Conservation (phyloP, 768 basidiomycete species). For the Hygrocybe punicea region DNA sequence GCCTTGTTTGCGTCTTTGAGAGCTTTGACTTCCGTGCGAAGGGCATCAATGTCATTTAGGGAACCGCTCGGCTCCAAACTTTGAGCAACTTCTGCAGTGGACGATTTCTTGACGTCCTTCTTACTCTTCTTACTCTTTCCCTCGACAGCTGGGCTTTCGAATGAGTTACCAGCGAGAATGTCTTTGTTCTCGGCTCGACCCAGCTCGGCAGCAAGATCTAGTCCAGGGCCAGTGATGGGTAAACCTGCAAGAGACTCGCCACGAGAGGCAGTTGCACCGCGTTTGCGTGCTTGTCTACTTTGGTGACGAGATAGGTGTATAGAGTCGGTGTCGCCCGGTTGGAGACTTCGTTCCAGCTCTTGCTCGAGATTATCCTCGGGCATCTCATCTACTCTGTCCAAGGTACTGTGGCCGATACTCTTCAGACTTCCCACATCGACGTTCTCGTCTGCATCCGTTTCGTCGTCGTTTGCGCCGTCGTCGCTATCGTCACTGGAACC, state of each 20-base stretch:
- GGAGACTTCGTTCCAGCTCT: constrained; percentile 38
- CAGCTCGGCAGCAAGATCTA: constrained; percentile 88
- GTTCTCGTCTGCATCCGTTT: constrained; percentile 40
- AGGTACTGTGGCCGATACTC: constrained; percentile 53
- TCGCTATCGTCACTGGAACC: constrained; percentile 34
- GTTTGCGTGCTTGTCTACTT: constrained; percentile 48
- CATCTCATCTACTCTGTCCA: constrained; percentile 65
- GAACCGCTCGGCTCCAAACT: constrained; percentile 45
- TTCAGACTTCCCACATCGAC: constrained; percentile 53
- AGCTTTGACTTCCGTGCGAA: constrained; percentile 84
- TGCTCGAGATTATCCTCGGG: constrained; percentile 41
- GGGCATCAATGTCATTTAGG: constrained; percentile 62
- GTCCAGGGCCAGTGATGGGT: constrained; percentile 83
- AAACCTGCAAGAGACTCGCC: constrained; percentile 85
- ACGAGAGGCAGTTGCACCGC: constrained; percentile 48
- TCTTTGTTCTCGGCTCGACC: constrained; percentile 90
- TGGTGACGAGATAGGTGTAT: constrained; percentile 36
- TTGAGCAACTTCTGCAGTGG: constrained; percentile 28
- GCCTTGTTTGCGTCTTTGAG: constrained; percentile 96
- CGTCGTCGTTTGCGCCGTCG: constrained; percentile 41
- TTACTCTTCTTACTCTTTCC: constrained; percentile 49
- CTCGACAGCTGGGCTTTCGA: constrained; percentile 48
- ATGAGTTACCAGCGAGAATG: constrained; percentile 53
- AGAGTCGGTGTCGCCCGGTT: constrained; percentile 36
- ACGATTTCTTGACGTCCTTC: constrained; percentile 42